Evolutionary conservation across 495 filamentous ascomycete genomes (phyloP).

Genomic region (Talaromyces trachyspermus): DNA sequence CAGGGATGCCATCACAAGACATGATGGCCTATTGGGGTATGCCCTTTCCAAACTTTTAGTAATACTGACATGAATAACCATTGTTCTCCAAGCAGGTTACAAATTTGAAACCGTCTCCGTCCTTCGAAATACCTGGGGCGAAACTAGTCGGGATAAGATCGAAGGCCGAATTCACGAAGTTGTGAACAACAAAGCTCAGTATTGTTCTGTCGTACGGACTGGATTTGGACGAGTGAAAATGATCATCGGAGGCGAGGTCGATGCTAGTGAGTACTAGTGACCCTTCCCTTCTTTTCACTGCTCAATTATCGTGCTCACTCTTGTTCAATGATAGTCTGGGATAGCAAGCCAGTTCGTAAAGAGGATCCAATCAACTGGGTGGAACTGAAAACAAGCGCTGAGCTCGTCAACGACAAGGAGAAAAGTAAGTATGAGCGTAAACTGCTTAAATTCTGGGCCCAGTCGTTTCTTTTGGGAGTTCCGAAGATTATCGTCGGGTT

Average conservation of each 20-base stretch:
- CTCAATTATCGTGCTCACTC: constrained; percentile 3
- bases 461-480: constrained; percentile 90
- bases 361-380: constrained; percentile 78
- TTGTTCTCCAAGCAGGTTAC: constrained; percentile 55
- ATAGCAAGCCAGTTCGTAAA: constrained; percentile 59
- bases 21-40: constrained; percentile 60
- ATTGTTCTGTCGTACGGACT: constrained; percentile 86
- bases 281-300: constrained; percentile 1
- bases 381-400: constrained; percentile 85
- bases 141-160: constrained; percentile 63
- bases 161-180: constrained; percentile 60
- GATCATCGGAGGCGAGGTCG: constrained; percentile 90
- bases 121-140: constrained; percentile 63
- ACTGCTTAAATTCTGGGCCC: constrained; percentile 90
- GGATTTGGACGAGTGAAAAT: constrained; percentile 66
- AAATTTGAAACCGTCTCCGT: constrained; percentile 89
- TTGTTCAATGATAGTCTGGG: constrained; percentile 57
- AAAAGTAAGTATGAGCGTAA: constrained; percentile 76
- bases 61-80: constrained; percentile 1
- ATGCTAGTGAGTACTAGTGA: constrained; percentile 55
- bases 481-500: constrained; percentile 89
- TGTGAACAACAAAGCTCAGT: constrained; percentile 85
- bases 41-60: neutral
- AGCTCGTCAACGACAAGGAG: constrained; percentile 56
- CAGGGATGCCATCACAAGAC: constrained; percentile 53